A percentile compares a stretch with the other conserved stretches of the same genome.
These are phyloP conservation scores for Lenzites betulinus DNA, from an alignment of 768 basidiomycete genomes.

Conservation along the genomic window DNA sequence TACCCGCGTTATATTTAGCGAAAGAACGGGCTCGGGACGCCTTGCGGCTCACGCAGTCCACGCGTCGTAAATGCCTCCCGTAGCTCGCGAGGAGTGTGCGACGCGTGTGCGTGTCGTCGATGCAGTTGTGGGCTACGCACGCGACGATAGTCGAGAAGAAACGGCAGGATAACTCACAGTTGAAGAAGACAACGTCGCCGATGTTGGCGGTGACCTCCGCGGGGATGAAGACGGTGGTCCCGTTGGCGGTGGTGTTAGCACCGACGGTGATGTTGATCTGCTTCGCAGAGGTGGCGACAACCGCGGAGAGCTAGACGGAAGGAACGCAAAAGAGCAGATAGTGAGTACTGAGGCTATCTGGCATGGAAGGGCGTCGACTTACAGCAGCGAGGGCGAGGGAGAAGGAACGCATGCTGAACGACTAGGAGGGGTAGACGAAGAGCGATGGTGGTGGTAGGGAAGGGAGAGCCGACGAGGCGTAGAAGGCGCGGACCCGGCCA, in stretches of 20 bases:
- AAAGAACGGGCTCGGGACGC: too few species aligned
- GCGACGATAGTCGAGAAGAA: neutral
- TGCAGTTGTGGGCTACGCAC: too few species aligned
- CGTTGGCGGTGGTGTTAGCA: constrained; percentile 46
- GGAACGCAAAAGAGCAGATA: too few species aligned
- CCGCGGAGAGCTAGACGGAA: constrained; percentile 15
- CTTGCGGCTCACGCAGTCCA: neutral
- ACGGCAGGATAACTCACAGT: constrained; percentile 41
- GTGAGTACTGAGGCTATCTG: neutral
- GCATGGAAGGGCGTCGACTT: constrained; percentile 9
- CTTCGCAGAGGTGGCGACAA: constrained; percentile 35
- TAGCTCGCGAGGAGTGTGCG: neutral
- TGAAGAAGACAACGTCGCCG: constrained; percentile 57
- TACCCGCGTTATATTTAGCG: too few species aligned
- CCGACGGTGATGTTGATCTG: constrained; percentile 46
- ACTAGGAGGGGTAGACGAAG: constrained; percentile 11
- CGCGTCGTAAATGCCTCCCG: neutral
- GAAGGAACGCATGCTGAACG: constrained; percentile 26
- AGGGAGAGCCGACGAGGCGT: constrained; percentile 11
- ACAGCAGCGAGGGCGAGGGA: constrained; percentile 23
- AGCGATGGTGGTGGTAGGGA: constrained; percentile 22
- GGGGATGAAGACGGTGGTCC: constrained; percentile 49
- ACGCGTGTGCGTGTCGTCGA: neutral
- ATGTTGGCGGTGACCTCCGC: constrained; percentile 42
- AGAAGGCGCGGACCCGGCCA: neutral